Base-by-base conservation (phyloP, 129 eudicot genomes). In the Deinandra increscens region DNA sequence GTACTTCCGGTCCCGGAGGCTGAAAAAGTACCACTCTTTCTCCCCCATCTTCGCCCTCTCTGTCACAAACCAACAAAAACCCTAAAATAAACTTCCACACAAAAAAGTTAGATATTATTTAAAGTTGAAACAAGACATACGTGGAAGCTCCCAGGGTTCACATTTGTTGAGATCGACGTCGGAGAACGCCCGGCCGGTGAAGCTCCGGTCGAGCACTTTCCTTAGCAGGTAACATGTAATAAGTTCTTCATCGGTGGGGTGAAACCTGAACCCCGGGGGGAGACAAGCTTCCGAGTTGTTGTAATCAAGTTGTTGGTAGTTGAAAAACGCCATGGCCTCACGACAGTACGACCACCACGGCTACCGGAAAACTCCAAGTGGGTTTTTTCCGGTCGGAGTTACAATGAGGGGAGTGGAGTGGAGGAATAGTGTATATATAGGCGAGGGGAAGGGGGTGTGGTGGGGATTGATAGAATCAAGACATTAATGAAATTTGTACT, bases 81-180 rank as follows among this genome's bases (percentile, higher is more conserved):
- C 62, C 64, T 75, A 53, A 65, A 62, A 3, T 26, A 8, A n/a
- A n/a, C n/a, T 14, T 34, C 9, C 3, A 31, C 5, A 10, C 4
- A 61, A 36, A 19, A 15, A 39, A 8, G n/a, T n/a, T n/a, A n/a
- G n/a, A n/a, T n/a, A n/a, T n/a, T n/a, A n/a, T n/a, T n/a, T n/a
- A n/a, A n/a, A n/a, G n/a, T n/a, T n/a, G n/a, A n/a, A n/a, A n/a
- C n/a, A n/a, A n/a, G 11, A 31, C 43, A 12, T 75, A 91, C 98
- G 91, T 20, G 98, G 98, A n/a, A 93, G 89, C 60, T 93, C 95
- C 98, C 98, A 93, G 2, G 98, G 98, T 69, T 93, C 98, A 41
- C 86, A 89, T 75, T 89, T 93, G 97, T 93, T 89, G 74, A 93
- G 98, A 68, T 93, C 98, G 58, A 93, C 89, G 60, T 93, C 96